phyloP scores from a whole-genome alignment of 805 yeast species.

The Metschnikowia kofuensis region DNA sequence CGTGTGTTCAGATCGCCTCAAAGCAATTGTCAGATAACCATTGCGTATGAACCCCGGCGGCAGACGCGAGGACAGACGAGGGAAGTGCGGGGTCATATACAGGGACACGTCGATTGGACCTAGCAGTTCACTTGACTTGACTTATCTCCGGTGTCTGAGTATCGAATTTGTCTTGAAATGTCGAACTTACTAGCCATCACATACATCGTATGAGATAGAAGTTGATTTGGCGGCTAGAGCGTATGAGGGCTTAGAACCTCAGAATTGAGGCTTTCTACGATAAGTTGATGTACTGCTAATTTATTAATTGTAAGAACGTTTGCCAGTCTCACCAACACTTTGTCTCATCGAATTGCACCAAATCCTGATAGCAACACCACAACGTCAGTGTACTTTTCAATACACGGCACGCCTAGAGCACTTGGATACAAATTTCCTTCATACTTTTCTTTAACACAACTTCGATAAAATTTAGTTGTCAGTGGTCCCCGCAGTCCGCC shows the following conservation, averaged over 20 bases:
- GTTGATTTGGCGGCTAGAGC: too few species aligned
- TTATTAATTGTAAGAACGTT: constrained; percentile 7
- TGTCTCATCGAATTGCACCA: constrained; percentile 22
- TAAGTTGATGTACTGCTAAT: constrained; percentile 7
- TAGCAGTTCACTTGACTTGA: too few species aligned
- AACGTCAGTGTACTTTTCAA: constrained; percentile 47
- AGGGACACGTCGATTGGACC: not conserved
- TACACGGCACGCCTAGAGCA: constrained; percentile 65
- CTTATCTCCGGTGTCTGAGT: not conserved
- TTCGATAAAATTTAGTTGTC: constrained; percentile 7
- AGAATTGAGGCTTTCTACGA: not conserved
- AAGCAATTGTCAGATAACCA: not conserved
- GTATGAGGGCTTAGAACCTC: not conserved
- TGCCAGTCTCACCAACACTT: constrained; percentile 10
- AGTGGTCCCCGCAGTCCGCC: constrained; percentile 4
- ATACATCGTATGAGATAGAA: too few species aligned
- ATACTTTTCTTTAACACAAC: constrained; percentile 16
- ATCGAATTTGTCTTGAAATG: not conserved
- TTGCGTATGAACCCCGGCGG: not conserved
- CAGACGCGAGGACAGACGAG: not conserved
- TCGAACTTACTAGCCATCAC: too few species aligned
- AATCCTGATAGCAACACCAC: constrained; percentile 61
- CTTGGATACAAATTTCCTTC: constrained; percentile 30
- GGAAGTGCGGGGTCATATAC: constrained; percentile 4
- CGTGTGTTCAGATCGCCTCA: too few species aligned